phyloP scores from a whole-genome alignment of 1,284 basidiomycete genomes.

The Melampsora larici-populina region DNA sequence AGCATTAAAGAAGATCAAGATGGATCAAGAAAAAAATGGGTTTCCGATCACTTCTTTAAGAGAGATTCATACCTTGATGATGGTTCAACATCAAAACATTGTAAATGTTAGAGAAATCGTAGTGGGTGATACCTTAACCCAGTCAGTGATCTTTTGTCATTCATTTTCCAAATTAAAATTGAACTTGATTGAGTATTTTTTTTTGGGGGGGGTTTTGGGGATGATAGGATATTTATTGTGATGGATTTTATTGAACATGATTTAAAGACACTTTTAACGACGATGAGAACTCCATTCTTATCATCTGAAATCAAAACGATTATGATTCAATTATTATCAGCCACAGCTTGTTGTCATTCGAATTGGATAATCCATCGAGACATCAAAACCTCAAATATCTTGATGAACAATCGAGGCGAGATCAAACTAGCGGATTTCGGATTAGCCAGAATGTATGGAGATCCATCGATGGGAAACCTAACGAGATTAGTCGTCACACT shows the following conservation, averaged over 20 bases:
- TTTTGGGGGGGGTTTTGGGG: not conserved
- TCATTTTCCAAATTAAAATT: constrained; percentile 47
- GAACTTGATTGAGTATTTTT: not conserved
- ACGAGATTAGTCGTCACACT: constrained; percentile 96
- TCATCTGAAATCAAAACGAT: constrained; percentile 98
- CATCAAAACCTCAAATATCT: constrained; percentile 91
- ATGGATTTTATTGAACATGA: constrained; percentile 99
- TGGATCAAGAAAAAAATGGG: constrained; percentile 95
- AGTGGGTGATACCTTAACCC: constrained; percentile 96
- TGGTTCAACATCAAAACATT: constrained; percentile 75
- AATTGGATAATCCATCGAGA: constrained; percentile 98
- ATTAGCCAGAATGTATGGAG: constrained; percentile 87
- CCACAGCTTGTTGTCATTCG: constrained; percentile 83
- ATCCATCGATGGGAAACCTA: constrained; percentile 90
- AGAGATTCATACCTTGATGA: constrained; percentile 90
- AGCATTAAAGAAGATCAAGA: constrained; percentile 94
- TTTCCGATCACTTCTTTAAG: constrained; percentile 96
- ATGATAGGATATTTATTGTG: constrained; percentile 89
- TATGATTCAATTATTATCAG: constrained; percentile 87
- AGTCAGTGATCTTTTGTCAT: constrained; percentile 65
- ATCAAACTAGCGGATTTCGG: constrained; percentile 99
- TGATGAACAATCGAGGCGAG: constrained; percentile 97
- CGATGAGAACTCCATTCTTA: constrained; percentile 91
- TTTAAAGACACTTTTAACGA: constrained; percentile 85
- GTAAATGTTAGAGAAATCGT: constrained; percentile 94